A percentile compares a stretch with the other conserved stretches of the same genome.
Evolutionary conservation across 2,329 filamentous ascomycete species (phyloP).

Genomic region (Grosmannia clavigera): DNA sequence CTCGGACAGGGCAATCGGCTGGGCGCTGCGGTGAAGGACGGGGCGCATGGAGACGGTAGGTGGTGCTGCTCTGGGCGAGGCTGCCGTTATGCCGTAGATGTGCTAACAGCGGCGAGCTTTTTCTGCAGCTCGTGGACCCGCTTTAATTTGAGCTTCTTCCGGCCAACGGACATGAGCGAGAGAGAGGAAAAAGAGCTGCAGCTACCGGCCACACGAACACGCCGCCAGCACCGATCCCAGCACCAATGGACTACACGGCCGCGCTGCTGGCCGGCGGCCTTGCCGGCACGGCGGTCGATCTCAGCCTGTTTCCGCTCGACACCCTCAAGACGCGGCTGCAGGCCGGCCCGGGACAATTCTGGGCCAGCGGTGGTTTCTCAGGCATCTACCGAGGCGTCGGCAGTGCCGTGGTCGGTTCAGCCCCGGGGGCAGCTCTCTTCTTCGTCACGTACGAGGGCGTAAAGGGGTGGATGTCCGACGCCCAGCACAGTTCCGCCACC

Average conservation of each 20-base stretch:
- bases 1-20: slow-evolving; percentile 26
- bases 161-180: background rate
- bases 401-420: slow-evolving; percentile 77
- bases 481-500: slow-evolving; percentile 11
- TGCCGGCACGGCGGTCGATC: slow-evolving; percentile 91
- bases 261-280: slow-evolving; percentile 71
- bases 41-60: slow-evolving; percentile 12
- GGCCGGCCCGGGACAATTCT: slow-evolving; percentile 54
- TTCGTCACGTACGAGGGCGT: slow-evolving; percentile 85
- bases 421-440: slow-evolving; percentile 90
- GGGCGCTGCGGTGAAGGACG: slow-evolving; percentile 26
- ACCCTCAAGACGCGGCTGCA: slow-evolving; percentile 97
- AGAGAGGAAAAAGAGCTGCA: background rate
- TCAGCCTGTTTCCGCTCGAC: slow-evolving; percentile 94
- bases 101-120: background rate
- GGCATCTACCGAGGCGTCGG: slow-evolving; percentile 92
- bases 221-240: background rate
- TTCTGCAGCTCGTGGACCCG: background rate
- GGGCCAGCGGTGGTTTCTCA: slow-evolving; percentile 72
- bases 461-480: slow-evolving; percentile 35
- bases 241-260: slow-evolving; percentile 36
- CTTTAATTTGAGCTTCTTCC: background rate
- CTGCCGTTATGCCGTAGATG: background rate
- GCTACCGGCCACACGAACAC: background rate
- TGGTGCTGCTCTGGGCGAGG: background rate